Percentiles rank a stretch among this genome's conserved stretches.
phyloP scores from a whole-genome alignment of 2,329 filamentous ascomycete genomes.

The Leptodontidium sp. region DNA sequence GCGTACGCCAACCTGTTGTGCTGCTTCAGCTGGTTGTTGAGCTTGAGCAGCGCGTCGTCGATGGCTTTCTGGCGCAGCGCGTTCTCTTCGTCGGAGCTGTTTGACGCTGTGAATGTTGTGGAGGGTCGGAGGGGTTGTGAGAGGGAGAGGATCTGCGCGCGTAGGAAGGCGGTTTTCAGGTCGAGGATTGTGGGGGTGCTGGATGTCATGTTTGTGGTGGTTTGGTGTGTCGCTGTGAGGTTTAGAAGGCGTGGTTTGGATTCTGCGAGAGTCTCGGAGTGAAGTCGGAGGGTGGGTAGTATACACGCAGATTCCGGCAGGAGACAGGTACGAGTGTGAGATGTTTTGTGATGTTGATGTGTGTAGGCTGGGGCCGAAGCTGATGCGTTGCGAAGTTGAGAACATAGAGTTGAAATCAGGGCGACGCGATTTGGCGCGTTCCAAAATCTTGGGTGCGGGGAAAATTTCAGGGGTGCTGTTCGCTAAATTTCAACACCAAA shows the following conservation, averaged over 20 bases:
- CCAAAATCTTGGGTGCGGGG: conserved; percentile 1
- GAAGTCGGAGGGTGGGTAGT: not conserved
- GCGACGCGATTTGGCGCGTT: conserved; percentile 4
- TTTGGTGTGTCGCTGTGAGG: not conserved
- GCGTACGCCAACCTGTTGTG: conserved; percentile 73
- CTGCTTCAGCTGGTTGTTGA: conserved; percentile 70
- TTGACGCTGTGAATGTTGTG: conserved; percentile 54
- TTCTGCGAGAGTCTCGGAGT: not conserved
- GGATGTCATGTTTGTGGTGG: conserved; percentile 40
- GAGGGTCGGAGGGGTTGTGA: conserved; percentile 67
- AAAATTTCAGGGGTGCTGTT: conserved; percentile 3
- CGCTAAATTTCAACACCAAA: conserved; percentile 4
- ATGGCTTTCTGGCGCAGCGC: conserved; percentile 55
- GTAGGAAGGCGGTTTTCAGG: conserved; percentile 71
- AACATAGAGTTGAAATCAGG: not conserved
- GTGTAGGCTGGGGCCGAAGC: too few relatives aligned
- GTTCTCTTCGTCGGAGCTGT: conserved; percentile 53
- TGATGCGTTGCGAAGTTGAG: not conserved
- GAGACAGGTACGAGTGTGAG: not conserved
- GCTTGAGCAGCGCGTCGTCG: conserved; percentile 63
- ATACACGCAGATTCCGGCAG: not conserved
- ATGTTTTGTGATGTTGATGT: not conserved
- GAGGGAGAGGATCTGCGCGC: conserved; percentile 68
- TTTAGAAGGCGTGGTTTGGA: not conserved
- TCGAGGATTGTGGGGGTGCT: conserved; percentile 63